Evolutionary conservation across 768 basidiomycete genomes (phyloP).

Genomic region (Clavulina sp.): DNA sequence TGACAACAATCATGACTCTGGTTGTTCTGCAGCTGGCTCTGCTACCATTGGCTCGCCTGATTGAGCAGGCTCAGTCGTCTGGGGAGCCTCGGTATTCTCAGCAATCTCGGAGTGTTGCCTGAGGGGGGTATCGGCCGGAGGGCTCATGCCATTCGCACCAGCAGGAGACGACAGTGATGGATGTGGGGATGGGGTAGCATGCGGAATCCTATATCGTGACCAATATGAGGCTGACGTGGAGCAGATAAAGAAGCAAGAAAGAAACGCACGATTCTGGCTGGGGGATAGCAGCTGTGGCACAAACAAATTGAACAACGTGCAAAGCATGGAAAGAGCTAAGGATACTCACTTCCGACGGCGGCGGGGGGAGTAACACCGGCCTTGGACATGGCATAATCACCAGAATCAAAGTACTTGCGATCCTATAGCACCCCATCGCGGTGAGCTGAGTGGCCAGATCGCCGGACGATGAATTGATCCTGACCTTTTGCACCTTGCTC

Average conservation of each 20-base stretch:
- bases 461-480: too few relatives aligned
- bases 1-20: too few relatives aligned
- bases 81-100: too few relatives aligned
- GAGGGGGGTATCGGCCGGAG: neutral
- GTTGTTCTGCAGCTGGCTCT: too few relatives aligned
- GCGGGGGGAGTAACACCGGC: conserved; percentile 78
- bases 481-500: conserved; percentile 88
- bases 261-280: neutral
- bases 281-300: neutral
- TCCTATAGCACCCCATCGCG: conserved; percentile 35
- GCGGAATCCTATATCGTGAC: neutral
- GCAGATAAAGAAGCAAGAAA: neutral
- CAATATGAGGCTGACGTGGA: neutral
- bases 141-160: neutral
- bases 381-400: conserved; percentile 94
- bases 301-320: neutral
- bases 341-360: conserved; percentile 46
- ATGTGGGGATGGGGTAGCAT: neutral
- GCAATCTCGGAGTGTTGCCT: too few relatives aligned
- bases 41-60: too few relatives aligned
- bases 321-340: neutral
- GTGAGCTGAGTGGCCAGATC: neutral
- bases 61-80: too few relatives aligned
- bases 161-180: neutral
- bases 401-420: conserved; percentile 98